phyloP scores from a whole-genome alignment of 176 grass and related monocot genomes.

The Bonia amplexicaulis region DNA sequence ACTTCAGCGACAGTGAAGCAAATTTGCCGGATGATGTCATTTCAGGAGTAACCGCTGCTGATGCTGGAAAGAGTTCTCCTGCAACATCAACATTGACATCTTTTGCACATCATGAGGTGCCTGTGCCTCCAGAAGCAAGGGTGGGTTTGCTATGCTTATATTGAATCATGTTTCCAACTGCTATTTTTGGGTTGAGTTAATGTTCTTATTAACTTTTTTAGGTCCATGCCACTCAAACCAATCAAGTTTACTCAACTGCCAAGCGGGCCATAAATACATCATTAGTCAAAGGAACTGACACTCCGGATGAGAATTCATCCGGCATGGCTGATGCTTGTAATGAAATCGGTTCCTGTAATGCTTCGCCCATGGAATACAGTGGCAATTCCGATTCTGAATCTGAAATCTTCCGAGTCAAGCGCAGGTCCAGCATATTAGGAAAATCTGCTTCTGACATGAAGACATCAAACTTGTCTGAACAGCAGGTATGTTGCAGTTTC shows the following conservation, averaged over 20 bases:
- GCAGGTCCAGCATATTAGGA: slow-evolving; percentile 41
- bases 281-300: slow-evolving; percentile 20
- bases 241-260: slow-evolving; percentile 1
- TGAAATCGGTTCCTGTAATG: slow-evolving; percentile 37
- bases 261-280: slow-evolving; percentile 18
- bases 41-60: slow-evolving; percentile 26
- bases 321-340: slow-evolving; percentile 22
- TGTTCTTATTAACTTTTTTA: slow-evolving; percentile 13
- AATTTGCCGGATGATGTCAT: neutral
- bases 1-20: slow-evolving; percentile 6
- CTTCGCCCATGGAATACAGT: slow-evolving; percentile 38
- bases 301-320: slow-evolving; percentile 17
- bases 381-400: slow-evolving; percentile 80
- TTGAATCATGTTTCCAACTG: slow-evolving; percentile 1
- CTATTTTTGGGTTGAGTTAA: neutral
- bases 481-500: slow-evolving; percentile 49
- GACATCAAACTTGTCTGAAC: slow-evolving; percentile 35
- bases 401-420: slow-evolving; percentile 84
- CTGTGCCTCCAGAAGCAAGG: slow-evolving; percentile 28
- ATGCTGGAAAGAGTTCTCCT: slow-evolving; percentile 20
- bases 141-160: slow-evolving; percentile 6
- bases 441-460: slow-evolving; percentile 36
- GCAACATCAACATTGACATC: slow-evolving; percentile 22
- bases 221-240: slow-evolving; percentile 5
- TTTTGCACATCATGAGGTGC: slow-evolving; percentile 12